Base-by-base conservation (phyloP, 1,284 basidiomycete species). In the Fomitiporia mediterranea region DNA sequence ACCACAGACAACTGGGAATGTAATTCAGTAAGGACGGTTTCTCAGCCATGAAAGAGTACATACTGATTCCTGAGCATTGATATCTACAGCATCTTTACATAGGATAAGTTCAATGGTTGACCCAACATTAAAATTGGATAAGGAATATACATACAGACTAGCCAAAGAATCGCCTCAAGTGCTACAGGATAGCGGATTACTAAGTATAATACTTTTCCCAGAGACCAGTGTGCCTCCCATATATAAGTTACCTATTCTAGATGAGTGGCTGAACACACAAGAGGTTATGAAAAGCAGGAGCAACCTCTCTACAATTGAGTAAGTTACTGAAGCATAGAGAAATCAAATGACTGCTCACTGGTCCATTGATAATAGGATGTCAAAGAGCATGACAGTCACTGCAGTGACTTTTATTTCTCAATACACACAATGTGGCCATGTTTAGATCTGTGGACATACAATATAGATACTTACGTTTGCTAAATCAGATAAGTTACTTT, bases 381-480 rank as follows among this genome's bases (percentile, higher is more conserved):
- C 56, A 39, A 53, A 57, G 6, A 53, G 30, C 51, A 56, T 44
- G 21, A 49, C 25, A 2, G 49, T 21, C 17, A 56, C 55, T 56
- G n/a, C n/a, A n/a, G n/a, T n/a, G n/a, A n/a, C n/a, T n/a, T n/a
- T n/a, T n/a, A n/a, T n/a, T n/a, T n/a, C n/a, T n/a, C n/a, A n/a
- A n/a, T n/a, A n/a, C n/a, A n/a, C n/a, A n/a, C n/a, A n/a, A n/a
- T n/a, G n/a, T n/a, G n/a, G n/a, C n/a, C n/a, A n/a, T n/a, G n/a
- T n/a, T n/a, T n/a, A n/a, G n/a, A n/a, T n/a, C n/a, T n/a, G n/a
- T n/a, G n/a, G n/a, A n/a, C n/a, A n/a, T n/a, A n/a, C n/a, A n/a
- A n/a, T n/a, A n/a, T n/a, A n/a, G n/a, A n/a, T n/a, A n/a, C n/a
- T n/a, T n/a, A n/a, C n/a, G n/a, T n/a, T n/a, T n/a, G n/a, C n/a